Evolutionary conservation across 306 rosid genomes (phyloP), one percentile per base, ranked within the genome.

Genomic region (Carpinus viminea): DNA sequence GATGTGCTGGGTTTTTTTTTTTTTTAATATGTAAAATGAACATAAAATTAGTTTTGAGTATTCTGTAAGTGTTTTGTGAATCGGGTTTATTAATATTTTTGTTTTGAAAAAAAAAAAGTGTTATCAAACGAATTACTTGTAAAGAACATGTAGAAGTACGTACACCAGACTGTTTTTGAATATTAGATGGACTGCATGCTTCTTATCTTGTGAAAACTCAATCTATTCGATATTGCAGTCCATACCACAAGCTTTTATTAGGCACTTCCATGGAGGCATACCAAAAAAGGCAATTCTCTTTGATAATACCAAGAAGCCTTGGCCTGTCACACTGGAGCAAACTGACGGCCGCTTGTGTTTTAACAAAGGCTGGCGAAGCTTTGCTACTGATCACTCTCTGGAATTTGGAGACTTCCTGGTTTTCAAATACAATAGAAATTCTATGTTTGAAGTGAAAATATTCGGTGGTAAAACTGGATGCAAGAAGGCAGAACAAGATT

Each of bases 161-260:
- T n/a, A n/a, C n/a, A 28, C 31, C 31, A 28, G 1, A 2, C 31
- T 28, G 31, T 28, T 28, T 28, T 28, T 28, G 31, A 28, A 0
- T 28, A 28, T 28, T 28, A 28, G 31, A 28, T 28, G 2, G 31
- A 28, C 31, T 28, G 31, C 31, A 28, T 1, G 31, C 31, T 28
- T 28, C 2, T 28, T 28, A 28, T 28, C 31, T 28, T 28, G 31
- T 20, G 53, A 71, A 48, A 50, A 18, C 8, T 3, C 18, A 62
- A 41, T 79, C 48, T 59, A 65, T 17, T 47, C 11, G 52, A 47
- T 7, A 47, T 73, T 52, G 24, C 83, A 80, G 83, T 36, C 59
- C 55, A 74, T 68, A 68, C 83, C 83, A 6, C 83, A 69, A 13
- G 83, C 79, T 26, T 74, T 74, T 80, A 16, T 57, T 54, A 80